A percentile compares a stretch with the other conserved stretches of the same genome.
phyloP scores from a whole-genome alignment of 108 stramenopile genomes.

The Stephanodiscus triporus region DNA sequence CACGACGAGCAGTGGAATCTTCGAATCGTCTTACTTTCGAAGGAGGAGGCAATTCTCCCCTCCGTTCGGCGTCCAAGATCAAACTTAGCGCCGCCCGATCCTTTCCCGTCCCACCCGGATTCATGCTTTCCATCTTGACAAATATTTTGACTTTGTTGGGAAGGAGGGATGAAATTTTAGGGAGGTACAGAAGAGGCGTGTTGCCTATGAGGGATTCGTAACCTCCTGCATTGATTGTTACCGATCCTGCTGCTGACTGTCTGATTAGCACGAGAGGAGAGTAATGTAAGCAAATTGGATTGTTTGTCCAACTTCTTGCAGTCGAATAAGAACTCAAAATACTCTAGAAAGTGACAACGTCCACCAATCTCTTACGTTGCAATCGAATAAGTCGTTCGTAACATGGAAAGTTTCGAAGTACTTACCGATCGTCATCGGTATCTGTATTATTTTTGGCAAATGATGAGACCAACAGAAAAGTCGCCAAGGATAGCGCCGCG shows the following conservation, averaged over 20 bases:
- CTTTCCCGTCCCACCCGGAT: conserved; percentile 94
- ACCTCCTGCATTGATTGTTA: conserved; percentile 26
- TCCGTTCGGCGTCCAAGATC: conserved; percentile 77
- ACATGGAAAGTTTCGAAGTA: too few species aligned
- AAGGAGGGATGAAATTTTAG: conserved; percentile 44
- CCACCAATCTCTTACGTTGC: too few species aligned
- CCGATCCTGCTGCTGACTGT: background rate
- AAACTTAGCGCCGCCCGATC: conserved; percentile 89
- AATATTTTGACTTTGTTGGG: conserved; percentile 57
- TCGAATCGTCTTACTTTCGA: background rate
- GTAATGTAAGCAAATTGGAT: too few species aligned
- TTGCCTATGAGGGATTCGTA: conserved; percentile 63
- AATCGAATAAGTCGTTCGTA: too few species aligned
- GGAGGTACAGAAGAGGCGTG: conserved; percentile 50
- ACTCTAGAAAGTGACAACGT: too few species aligned
- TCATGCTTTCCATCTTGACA: conserved; percentile 83
- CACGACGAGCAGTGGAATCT: background rate
- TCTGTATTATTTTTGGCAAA: too few species aligned
- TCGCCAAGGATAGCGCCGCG: too few species aligned
- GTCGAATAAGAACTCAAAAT: too few species aligned
- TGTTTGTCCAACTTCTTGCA: too few species aligned
- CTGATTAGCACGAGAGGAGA: too few species aligned
- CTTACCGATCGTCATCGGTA: too few species aligned
- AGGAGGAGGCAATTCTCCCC: conserved; percentile 62
- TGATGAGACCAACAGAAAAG: too few species aligned